Conservation (phyloP, 2,329 filamentous ascomycete species). For the Aspergillus sp. region DNA sequence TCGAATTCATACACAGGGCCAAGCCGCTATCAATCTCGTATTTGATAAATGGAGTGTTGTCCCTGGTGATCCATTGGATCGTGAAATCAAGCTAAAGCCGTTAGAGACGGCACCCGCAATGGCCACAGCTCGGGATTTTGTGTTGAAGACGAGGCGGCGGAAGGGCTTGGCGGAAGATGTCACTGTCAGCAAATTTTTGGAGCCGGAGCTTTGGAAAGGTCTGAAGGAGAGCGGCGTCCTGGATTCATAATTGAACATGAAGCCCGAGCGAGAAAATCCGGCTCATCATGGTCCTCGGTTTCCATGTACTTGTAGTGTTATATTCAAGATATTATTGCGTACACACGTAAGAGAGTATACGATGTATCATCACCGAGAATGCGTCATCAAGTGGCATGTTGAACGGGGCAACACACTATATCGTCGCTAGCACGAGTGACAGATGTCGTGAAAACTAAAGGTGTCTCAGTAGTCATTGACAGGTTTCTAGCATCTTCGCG, state of each 20-base stretch:
- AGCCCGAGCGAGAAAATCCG: no score
- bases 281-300: constrained; percentile 1
- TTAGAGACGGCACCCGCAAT: constrained; percentile 84
- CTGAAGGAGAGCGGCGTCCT: constrained; percentile 85
- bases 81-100: constrained; percentile 73
- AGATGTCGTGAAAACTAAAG: background rate
- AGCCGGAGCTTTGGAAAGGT: constrained; percentile 86
- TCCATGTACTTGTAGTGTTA: constrained; percentile 18
- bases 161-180: constrained; percentile 96
- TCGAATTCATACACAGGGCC: constrained; percentile 90
- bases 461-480: constrained; percentile 48
- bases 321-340: constrained; percentile 4
- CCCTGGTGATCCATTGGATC: constrained; percentile 89
- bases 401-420: background rate
- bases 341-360: background rate
- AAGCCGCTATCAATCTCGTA: constrained; percentile 82
- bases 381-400: background rate
- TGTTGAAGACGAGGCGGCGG: constrained; percentile 86
- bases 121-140: constrained; percentile 90
- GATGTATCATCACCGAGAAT: background rate
- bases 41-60: constrained; percentile 97
- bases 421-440: no score
- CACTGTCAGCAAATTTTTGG: constrained; percentile 90
- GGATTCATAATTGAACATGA: constrained; percentile 46
- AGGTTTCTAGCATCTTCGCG: constrained; percentile 89